Evolutionary conservation across 2,329 filamentous ascomycete species (phyloP), one percentile per base, ranked within the genome.

Genomic region (Xylariaceae sp.): DNA sequence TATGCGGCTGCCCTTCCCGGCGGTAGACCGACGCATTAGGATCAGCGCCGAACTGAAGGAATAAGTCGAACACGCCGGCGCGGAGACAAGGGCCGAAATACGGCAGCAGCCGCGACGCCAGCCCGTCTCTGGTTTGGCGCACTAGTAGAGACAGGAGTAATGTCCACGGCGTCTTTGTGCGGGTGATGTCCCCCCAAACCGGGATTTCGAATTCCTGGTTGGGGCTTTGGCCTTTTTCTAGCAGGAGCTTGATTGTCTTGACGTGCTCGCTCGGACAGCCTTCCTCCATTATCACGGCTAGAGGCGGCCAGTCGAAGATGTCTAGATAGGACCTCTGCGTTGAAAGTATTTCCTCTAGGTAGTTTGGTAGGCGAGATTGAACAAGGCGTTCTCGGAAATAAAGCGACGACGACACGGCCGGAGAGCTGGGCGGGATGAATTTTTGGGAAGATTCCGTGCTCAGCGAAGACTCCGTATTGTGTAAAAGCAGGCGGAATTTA

Each of bases 301-400:
- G 44, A 26, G 47, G 47, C 10, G 53, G 53, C 47, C 43, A 51
- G 18, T 55, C 47, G 7, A 40, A 49, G 13, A 12, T 51, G 8
- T 29, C 21, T n/a, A 55, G 34, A 18, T 55, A 55, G 13, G 42
- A 29, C 9, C 13, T 12, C 34, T 55, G 15, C 26, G 8, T 10
- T 15, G 34, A 32, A 12, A 55, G 10, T 48, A 51, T 51, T 44
- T 51, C 51, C 4, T 34, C 30, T 12, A 55, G 53, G 15, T 55
- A 55, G 19, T 51, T 55, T 34, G 53, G 47, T 44, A 55, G 34
- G 15, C 37, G 43, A 5, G 53, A 55, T 44, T 55, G 53, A 12
- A 55, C 43, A n/a, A 55, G 48, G 18, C 53, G 53, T 44, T 55
- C 43, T 44, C 53, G 30, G 22, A 55, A 51, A 22, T 51, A 55